Base-by-base conservation (phyloP, 2,329 filamentous ascomycete species). In the Phialocephala subalpina region DNA sequence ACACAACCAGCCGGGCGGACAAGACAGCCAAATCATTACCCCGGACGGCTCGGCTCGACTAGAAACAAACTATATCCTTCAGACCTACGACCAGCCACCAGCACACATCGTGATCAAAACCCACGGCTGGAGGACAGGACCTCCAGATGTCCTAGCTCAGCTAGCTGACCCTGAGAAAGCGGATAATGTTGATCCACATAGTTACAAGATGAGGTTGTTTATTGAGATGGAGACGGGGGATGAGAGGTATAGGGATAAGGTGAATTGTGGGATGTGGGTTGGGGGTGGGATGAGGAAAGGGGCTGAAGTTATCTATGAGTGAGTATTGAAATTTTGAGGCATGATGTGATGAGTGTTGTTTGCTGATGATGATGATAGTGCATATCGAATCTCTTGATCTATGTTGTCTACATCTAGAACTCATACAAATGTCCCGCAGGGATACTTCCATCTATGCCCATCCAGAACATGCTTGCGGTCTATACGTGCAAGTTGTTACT, bases 261-360 rank as follows among this genome's bases (percentile, higher is more conserved):
- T 84, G 27, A 84, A 84, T 72, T 83, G 80, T 72, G 82, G 81
- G 5, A 76, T 84, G 60, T 84, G 82, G 82, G 78, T 84, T 56
- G 82, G 82, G 7, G 83, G 81, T 72, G 82, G 82, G 58, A 81
- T 82, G 72, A 82, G 81, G 76, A 80, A 78, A 62, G 79, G 76
- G 62, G 77, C 80, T 25, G 80, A 83, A 71, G 75, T 83, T 63
- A 78, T 83, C 53, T 82, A 82, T 62, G 82, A 83, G 81, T 83
- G 73, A 67, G 73, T 38, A 22, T 11, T n/a, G n/a, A 5, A 20
- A 27, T 45, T 40, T 9, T 47, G 22, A 11, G 29, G 29, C 29
- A 5, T 33, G 9, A 6, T 33, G 27, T 33, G 9, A 6, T 33
- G 27, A 12, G 27, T 53, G 3, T 29, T 22, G 11, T 29, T 36